Evolutionary conservation across 2,329 filamentous ascomycete genomes (phyloP).

Genomic region (Parafenestella ontariensis): DNA sequence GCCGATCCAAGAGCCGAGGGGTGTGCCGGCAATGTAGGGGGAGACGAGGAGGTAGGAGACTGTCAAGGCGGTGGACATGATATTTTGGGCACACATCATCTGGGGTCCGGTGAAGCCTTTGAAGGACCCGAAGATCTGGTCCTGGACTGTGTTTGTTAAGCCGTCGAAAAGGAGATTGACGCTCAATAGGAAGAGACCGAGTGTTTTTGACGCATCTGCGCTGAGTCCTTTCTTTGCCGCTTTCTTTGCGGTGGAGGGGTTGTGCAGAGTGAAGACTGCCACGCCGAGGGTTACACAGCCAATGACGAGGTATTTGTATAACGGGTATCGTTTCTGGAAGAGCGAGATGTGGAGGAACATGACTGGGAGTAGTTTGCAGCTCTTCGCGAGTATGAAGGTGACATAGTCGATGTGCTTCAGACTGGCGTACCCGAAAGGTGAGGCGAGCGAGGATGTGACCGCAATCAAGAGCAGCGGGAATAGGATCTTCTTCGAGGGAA

Average conservation of each 20-base stretch:
- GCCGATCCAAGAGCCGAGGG: conserved; percentile 51
- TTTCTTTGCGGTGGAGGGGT: conserved; percentile 55
- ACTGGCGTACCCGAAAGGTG: conserved; percentile 93
- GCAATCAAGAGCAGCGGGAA: conserved; percentile 83
- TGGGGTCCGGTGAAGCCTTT: conserved; percentile 86
- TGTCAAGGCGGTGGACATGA: conserved; percentile 83
- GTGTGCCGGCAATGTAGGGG: conserved; percentile 76
- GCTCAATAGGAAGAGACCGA: conserved; percentile 81
- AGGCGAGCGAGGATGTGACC: conserved; percentile 84
- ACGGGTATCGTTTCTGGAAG: conserved; percentile 85
- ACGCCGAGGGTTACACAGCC: conserved; percentile 90
- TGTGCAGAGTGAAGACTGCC: conserved; percentile 91
- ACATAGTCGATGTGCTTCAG: conserved; percentile 97
- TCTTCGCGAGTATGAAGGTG: conserved; percentile 96
- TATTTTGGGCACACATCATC: conserved; percentile 99
- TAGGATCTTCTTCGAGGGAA: conserved; percentile 78
- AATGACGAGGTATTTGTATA: conserved; percentile 97
- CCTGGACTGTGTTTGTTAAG: conserved; percentile 94
- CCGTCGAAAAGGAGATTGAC: conserved; percentile 96
- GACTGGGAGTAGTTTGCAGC: conserved; percentile 97
- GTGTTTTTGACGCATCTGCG: conserved; percentile 68
- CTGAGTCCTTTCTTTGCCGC: conserved; percentile 59
- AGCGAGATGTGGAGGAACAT: conserved; percentile 96
- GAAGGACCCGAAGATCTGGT: conserved; percentile 84
- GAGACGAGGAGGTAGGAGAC: conserved; percentile 76